Base-by-base conservation (phyloP, 345 rosid species). In the Eucalyptus pauciflora region DNA sequence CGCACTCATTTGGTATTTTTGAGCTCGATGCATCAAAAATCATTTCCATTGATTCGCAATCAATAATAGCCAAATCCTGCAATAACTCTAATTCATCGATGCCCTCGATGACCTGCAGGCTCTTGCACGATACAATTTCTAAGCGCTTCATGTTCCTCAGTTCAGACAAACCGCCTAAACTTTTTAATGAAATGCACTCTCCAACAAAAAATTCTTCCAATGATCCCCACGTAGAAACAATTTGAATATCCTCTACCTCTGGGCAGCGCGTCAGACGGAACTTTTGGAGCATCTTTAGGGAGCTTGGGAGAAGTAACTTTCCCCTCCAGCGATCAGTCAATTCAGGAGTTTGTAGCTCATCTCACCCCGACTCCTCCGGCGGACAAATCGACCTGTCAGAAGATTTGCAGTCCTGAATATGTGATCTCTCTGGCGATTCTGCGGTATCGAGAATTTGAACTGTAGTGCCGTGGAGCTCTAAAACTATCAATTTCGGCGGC, bases 51-150 rank as follows among this genome's bases (percentile, higher is more conserved):
- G 64, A 58, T 24, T 0, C 1, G n/a, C 64, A 58, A 1, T 2
- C 1, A 0, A 0, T 0, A 24, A 58, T 24, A 0, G 0, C 0
- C 13, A 58, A 24, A 0, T 0, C 0, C 0, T 0, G 0, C n/a
- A 58, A 58, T 10, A 58, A 25, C 64, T 10, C 64, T 2, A 58
- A 0, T 58, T 58, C 13, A 0, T 25, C 64, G 10, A 58, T 58
- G 29, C 62, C 62, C 62, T 56, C 29, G 1, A 56, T 10, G 24
- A 58, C 64, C n/a, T 25, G 0, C 2, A 58, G 3, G 64, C 13
- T 58, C 14, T 3, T 1, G 14, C 64, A 58, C 11, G 0, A 13
- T 11, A 0, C 0, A 24, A 56, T 24, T 0, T 2, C 0, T 24
- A 56, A 4, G 5, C 0, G 0, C n/a, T 10, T 58, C n/a, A 58